Percentiles rank a stretch among this genome's conserved stretches.
These are phyloP conservation scores for Hericium coralloides DNA, from an alignment of 768 basidiomycete genomes.

Conservation along the genomic window DNA sequence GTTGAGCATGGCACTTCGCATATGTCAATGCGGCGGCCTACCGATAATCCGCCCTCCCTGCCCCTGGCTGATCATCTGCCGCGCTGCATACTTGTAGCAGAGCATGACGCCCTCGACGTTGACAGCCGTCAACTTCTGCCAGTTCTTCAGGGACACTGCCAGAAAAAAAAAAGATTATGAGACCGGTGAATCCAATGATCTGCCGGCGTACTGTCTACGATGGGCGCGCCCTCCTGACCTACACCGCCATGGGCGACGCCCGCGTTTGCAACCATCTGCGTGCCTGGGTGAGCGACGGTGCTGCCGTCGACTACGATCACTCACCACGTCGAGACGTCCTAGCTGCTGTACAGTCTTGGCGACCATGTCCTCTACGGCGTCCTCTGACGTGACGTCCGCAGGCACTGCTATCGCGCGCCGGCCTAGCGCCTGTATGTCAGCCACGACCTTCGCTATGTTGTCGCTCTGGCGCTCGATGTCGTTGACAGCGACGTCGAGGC, in stretches of 20 bases:
- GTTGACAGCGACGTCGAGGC: conserved; percentile 37
- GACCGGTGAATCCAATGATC: no score
- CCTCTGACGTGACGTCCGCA: neutral
- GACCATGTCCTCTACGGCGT: neutral
- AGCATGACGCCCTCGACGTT: conserved; percentile 15
- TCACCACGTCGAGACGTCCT: neutral
- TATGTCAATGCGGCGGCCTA: neutral
- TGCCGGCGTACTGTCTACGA: neutral
- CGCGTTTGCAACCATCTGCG: neutral
- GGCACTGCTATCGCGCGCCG: neutral
- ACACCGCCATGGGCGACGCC: neutral
- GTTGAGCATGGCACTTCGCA: neutral
- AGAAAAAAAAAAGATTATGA: neutral
- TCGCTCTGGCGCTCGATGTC: conserved; percentile 17
- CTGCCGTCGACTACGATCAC: conserved; percentile 1
- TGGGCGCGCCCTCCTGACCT: neutral
- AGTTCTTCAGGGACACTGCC: conserved; percentile 15
- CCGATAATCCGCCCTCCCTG: conserved; percentile 18
- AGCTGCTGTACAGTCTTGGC: neutral
- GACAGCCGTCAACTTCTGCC: conserved; percentile 10
- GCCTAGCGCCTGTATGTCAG: neutral
- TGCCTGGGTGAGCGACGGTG: no score
- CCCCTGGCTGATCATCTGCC: conserved; percentile 18
- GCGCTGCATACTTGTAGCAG: conserved; percentile 17
- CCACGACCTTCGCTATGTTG: neutral